Evolutionary conservation across 1,284 basidiomycete species (phyloP).

Genomic region (Ustilago sp.): DNA sequence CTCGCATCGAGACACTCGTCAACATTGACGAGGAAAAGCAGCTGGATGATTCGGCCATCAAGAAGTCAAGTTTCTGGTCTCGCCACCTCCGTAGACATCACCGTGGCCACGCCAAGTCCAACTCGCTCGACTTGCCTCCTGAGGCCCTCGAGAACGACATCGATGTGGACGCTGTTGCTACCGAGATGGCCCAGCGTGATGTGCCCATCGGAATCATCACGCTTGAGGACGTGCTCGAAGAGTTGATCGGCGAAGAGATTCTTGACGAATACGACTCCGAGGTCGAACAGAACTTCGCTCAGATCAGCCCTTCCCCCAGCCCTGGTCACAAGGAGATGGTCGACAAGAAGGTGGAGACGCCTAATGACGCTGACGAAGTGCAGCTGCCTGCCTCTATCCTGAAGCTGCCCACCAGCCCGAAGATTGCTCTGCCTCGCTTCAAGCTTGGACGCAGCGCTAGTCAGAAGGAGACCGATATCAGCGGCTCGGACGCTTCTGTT

Average conservation of each 20-base stretch:
- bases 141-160: conserved; percentile 77
- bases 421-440: conserved; percentile 46
- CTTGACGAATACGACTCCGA: conserved; percentile 65
- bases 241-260: conserved; percentile 66
- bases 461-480: conserved; percentile 16
- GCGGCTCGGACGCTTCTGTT: conserved; percentile 1
- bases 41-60: conserved; percentile 59
- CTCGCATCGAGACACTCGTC: conserved; percentile 46
- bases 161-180: conserved; percentile 45
- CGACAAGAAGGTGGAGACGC: conserved; percentile 37
- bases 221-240: conserved; percentile 90
- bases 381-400: conserved; percentile 36
- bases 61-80: conserved; percentile 71
- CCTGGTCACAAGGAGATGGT: conserved; percentile 53
- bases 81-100: conserved; percentile 77
- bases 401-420: conserved; percentile 44
- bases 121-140: conserved; percentile 37
- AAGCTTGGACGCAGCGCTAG: conserved; percentile 40
- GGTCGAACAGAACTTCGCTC: conserved; percentile 61
- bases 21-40: conserved; percentile 64
- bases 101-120: conserved; percentile 73
- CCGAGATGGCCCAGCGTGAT: conserved; percentile 49
- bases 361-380: conserved; percentile 27
- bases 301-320: conserved; percentile 55
- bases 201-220: conserved; percentile 89